Percentiles rank a stretch among this genome's conserved stretches.
Conservation (phyloP, 2,329 filamentous ascomycete genomes). For the Aspergillus tanneri region DNA sequence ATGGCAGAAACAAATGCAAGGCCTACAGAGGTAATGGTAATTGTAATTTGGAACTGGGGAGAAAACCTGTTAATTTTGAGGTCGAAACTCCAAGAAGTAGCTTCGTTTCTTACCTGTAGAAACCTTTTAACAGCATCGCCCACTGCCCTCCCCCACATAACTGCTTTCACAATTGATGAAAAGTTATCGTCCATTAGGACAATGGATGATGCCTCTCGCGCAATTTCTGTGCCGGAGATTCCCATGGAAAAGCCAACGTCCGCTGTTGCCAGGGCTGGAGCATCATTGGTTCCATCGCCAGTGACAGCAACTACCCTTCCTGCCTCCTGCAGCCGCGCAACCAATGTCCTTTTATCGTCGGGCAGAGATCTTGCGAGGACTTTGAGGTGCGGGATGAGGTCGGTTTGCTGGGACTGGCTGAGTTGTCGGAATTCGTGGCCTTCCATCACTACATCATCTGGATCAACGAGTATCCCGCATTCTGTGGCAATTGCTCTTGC, state of each 20-base stretch:
- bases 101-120: slow-evolving; percentile 42
- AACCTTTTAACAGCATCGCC: slow-evolving; percentile 62
- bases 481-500: slow-evolving; percentile 66
- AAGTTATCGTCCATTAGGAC: slow-evolving; percentile 56
- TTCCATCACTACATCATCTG: slow-evolving; percentile 59
- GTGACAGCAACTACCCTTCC: slow-evolving; percentile 58
- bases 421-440: slow-evolving; percentile 59
- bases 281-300: slow-evolving; percentile 61
- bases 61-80: neutral
- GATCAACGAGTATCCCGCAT: slow-evolving; percentile 57
- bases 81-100: neutral
- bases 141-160: slow-evolving; percentile 60
- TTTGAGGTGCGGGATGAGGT: slow-evolving; percentile 53
- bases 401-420: slow-evolving; percentile 52
- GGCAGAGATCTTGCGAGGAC: slow-evolving; percentile 60
- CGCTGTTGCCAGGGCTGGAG: slow-evolving; percentile 57
- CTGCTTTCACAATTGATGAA: slow-evolving; percentile 58
- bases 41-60: slow-evolving; percentile 54
- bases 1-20: slow-evolving; percentile 63
- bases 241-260: slow-evolving; percentile 64
- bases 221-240: slow-evolving; percentile 59
- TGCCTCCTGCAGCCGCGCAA: slow-evolving; percentile 54
- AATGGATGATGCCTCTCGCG: slow-evolving; percentile 61
- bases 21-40: slow-evolving; percentile 65
- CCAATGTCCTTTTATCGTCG: slow-evolving; percentile 59